Evolutionary conservation across 352 stramenopile species (phyloP), one percentile per base, ranked within the genome.

Genomic region (Globisporangium megalacanthum): DNA sequence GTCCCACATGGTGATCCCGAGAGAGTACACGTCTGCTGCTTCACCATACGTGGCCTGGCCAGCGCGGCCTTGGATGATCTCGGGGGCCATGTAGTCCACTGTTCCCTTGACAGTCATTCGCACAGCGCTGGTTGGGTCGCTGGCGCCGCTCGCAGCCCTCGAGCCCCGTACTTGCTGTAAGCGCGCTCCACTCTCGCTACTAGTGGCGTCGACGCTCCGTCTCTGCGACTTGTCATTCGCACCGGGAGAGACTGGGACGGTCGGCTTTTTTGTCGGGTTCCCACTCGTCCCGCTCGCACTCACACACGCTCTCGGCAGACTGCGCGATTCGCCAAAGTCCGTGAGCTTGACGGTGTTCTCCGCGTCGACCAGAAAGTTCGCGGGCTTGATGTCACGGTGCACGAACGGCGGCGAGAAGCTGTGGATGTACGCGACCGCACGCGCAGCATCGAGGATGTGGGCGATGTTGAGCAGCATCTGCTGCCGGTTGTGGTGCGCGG

Each of bases 71-170:
- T 84, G 80, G 56, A 92, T 86, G n/a, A 92, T 63, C 56, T 92
- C 82, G 0, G 82, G 82, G 13, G 82, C 81, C 81, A 90, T 92
- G 75, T 88, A 89, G 50, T 80, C 72, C 10, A 92, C 76, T 0
- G 81, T 91, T 0, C 81, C 82, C 20, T 86, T 78, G 13, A 90
- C 79, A 6, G 66, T 79, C 70, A 85, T 88, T 15, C 58, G 60
- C 20, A 52, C 49, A 25, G 39, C 44, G 19, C 52, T 48, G 6
- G 2, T 25, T 4, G 4, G 14, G 57, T 47, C 66, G 8, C 9
- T 25, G 11, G 39, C 25, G 20, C 20, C 52, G 52, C 13, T 51
- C 51, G 62, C 64, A 20, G 39, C 20, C 17, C 68, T 45, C 0
- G 60, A 78, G 9, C 55, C 58, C 22, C 63, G 61, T 14, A 66